phyloP scores from a whole-genome alignment of 805 yeast genomes.

The Blastobotrys mokoenaii region DNA sequence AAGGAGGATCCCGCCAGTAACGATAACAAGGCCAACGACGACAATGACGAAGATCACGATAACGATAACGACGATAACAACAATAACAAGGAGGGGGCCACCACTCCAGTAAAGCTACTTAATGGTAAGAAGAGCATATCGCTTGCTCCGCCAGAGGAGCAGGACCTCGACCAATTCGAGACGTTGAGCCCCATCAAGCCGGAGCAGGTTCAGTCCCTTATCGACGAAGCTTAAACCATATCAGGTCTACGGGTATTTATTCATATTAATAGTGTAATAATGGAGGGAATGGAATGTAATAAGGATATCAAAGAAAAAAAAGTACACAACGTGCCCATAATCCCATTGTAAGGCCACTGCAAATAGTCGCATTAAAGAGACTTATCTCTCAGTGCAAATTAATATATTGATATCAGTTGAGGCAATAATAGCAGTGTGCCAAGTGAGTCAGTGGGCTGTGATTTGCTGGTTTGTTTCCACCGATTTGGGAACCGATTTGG shows the following conservation, averaged over 20 bases:
- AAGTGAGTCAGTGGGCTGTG: too few species aligned
- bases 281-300: too few species aligned
- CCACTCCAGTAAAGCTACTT: background rate
- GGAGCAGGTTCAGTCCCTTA: conserved; percentile 3
- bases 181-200: conserved; percentile 3
- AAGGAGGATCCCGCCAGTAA: background rate
- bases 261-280: too few species aligned
- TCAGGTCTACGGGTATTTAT: too few species aligned
- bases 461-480: background rate
- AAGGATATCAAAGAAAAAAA: too few species aligned
- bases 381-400: too few species aligned
- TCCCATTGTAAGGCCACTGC: too few species aligned
- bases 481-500: background rate
- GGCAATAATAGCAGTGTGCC: too few species aligned
- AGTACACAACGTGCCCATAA: too few species aligned
- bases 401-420: too few species aligned
- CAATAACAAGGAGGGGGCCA: background rate
- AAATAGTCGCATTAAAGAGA: too few species aligned
- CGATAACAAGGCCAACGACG: conserved; percentile 3
- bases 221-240: conserved; percentile 1
- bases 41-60: conserved; percentile 4
- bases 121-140: too few species aligned
- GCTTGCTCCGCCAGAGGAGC: background rate
- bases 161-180: conserved; percentile 3
- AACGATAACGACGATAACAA: conserved; percentile 7